Evolutionary conservation across 768 basidiomycete species (phyloP).

Genomic region (Termitomyces sp.): DNA sequence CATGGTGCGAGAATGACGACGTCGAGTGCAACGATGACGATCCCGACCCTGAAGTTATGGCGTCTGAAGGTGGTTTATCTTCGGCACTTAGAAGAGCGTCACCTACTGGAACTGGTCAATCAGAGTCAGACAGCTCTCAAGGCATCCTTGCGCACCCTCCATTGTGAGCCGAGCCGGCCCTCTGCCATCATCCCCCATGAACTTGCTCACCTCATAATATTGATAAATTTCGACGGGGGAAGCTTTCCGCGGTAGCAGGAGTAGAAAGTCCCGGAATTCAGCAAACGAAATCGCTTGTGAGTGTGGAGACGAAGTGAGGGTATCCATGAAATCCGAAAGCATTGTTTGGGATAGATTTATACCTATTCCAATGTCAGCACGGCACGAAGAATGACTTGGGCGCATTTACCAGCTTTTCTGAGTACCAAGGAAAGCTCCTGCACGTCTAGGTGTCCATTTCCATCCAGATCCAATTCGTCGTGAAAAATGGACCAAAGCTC

Average conservation of each 20-base stretch:
- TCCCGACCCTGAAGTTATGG: conserved; percentile 9
- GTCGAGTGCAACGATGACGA: conserved; percentile 2
- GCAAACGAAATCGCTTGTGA: conserved; percentile 69
- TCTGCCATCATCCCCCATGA: conserved; percentile 68
- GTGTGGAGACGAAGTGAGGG: conserved; percentile 66
- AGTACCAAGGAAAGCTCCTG: conserved; percentile 39
- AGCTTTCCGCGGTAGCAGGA: conserved; percentile 76
- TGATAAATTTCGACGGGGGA: conserved; percentile 83
- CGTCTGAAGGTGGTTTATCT: conserved; percentile 47
- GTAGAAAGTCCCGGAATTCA: conserved; percentile 87
- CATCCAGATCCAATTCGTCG: conserved; percentile 84
- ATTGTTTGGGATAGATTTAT: conserved; percentile 65
- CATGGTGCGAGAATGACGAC: conserved; percentile 20
- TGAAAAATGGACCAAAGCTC: conserved; percentile 93
- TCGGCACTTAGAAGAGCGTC: conserved; percentile 77
- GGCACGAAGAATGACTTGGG: not conserved
- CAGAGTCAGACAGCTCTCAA: not conserved
- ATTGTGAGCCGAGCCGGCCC: conserved; percentile 79
- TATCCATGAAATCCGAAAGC: conserved; percentile 77
- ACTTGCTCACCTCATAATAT: conserved; percentile 69
- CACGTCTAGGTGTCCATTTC: conserved; percentile 77
- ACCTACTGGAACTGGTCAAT: conserved; percentile 35
- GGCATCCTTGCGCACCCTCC: conserved; percentile 60
- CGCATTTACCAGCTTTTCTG: conserved; percentile 58
- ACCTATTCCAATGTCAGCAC: conserved; percentile 39